Evolutionary conservation across 345 rosid genomes (phyloP), one percentile per base, ranked within the genome.

Genomic region (Citropsis articulata): DNA sequence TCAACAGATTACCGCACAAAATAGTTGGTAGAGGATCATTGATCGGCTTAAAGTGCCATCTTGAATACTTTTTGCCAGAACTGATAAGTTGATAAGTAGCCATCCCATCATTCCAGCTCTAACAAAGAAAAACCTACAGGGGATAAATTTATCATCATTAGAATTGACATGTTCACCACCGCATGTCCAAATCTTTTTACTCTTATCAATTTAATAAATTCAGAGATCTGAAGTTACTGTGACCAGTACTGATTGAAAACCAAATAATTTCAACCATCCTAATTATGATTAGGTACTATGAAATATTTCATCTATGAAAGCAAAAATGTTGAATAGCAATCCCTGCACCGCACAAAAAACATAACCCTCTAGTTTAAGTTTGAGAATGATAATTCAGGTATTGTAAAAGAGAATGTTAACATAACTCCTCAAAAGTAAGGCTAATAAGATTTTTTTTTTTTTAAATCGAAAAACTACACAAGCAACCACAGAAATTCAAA

Each of bases 91-190:
- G 84, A 95, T 92, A 69, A 93, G 87, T 64, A 95, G 89, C 98
- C 98, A 95, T 75, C 98, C 98, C 98, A 93, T 92, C 98, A 95
- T 95, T 76, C 98, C 98, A 38, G 97, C 98, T 90, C 94, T 88
- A 66, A 95, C 98, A 84, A 92, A 93, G 90, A 93, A 91, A 88
- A 95, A 92, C 80, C 98, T 93, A 80, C 72, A 78, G 77, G 77
- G 70, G 61, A 78, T 27, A 83, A 45, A 67, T 50, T 9, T 55
- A 66, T 61, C 53, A 66, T 64, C 50, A 61, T 67, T 70, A 85
- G 78, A 72, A 63, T 28, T 24, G 48, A 56, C 30, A 69, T 31
- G 24, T 63, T 56, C 75, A 69, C 33, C 38, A 48, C 75, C 53
- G 53, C 72, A 76, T 53, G 72, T 24, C 25, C 31, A 50, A 33